Conservation (phyloP, 2,329 filamentous ascomycete species). For the Paecilomyces dactylethromorphus region DNA sequence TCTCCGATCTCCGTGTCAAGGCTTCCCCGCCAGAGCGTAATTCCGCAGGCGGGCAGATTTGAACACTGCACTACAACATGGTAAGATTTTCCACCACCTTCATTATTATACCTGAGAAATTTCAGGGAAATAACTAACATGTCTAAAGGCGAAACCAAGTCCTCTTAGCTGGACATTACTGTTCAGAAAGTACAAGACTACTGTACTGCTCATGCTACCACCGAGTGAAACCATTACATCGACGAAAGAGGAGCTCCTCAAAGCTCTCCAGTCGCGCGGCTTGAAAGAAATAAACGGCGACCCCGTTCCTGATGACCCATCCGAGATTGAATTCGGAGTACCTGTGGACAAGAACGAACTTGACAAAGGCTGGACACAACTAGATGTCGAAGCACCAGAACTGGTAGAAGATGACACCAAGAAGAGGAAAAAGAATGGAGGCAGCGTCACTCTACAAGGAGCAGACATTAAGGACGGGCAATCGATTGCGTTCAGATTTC, state of each 20-base stretch:
- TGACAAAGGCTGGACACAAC: slow-evolving; percentile 43
- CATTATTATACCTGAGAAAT: background rate
- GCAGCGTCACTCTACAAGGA: slow-evolving; percentile 17
- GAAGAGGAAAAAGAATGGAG: slow-evolving; percentile 19
- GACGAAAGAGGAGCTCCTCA: slow-evolving; percentile 54
- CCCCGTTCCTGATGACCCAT: slow-evolving; percentile 29
- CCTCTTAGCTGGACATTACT: slow-evolving; percentile 58
- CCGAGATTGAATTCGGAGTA: slow-evolving; percentile 42
- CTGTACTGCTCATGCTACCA: slow-evolving; percentile 61
- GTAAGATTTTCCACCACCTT: slow-evolving; percentile 4
- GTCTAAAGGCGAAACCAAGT: slow-evolving; percentile 15
- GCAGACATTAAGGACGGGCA: slow-evolving; percentile 24
- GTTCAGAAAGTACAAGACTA: slow-evolving; percentile 67
- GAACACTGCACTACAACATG: slow-evolving; percentile 5
- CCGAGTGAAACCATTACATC: slow-evolving; percentile 50
- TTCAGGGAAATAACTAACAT: background rate
- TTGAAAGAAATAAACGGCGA: slow-evolving; percentile 33
- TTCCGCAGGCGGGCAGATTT: background rate
- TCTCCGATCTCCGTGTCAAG: slow-evolving; percentile 1
- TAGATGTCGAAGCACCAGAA: slow-evolving; percentile 28
- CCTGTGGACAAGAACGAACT: slow-evolving; percentile 42
- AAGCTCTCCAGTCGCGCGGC: slow-evolving; percentile 44
- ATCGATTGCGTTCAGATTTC: slow-evolving; percentile 29
- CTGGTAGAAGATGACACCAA: slow-evolving; percentile 17
- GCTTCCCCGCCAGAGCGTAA: background rate